Percentiles rank a stretch among this genome's conserved stretches.
These are phyloP conservation scores for Wallacemonas rigidus DNA, from an alignment of 208 protist species.

Conservation along the genomic window DNA sequence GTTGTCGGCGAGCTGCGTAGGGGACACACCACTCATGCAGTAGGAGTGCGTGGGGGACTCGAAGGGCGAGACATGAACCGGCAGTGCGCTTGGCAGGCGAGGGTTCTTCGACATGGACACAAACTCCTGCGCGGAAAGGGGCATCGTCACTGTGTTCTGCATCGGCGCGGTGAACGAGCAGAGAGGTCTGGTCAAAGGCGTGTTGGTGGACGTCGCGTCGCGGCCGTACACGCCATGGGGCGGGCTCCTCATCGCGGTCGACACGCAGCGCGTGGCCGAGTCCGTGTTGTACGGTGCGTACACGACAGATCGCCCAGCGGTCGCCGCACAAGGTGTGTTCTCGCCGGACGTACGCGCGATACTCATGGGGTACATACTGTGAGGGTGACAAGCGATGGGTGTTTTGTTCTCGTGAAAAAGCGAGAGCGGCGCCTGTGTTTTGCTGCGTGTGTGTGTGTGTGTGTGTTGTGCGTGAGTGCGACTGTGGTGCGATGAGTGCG, in stretches of 20 bases:
- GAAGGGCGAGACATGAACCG: not conserved
- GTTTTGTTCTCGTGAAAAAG: too few species aligned
- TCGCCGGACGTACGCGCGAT: too few species aligned
- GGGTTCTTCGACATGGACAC: not conserved
- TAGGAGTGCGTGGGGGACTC: not conserved
- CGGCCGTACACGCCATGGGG: not conserved
- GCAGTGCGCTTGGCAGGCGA: not conserved
- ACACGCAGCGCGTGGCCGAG: conserved; percentile 1
- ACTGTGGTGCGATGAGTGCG: too few species aligned
- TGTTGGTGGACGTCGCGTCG: not conserved
- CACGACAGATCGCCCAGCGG: not conserved
- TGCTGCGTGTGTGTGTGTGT: too few species aligned
- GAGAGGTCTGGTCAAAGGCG: not conserved
- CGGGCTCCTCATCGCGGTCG: not conserved
- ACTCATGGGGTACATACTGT: too few species aligned
- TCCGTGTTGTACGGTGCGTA: conserved; percentile 3
- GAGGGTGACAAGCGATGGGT: too few species aligned
- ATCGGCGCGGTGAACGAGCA: not conserved
- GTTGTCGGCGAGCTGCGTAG: too few species aligned
- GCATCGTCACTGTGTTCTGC: not conserved
- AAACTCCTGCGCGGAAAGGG: not conserved
- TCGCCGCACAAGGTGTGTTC: too few species aligned
- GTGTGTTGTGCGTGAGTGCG: too few species aligned
- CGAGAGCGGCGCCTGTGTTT: too few species aligned
- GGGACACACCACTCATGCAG: not conserved